These are phyloP conservation scores for Phytophthora rubi DNA, from an alignment of 352 stramenopile species.

Conservation along the genomic window DNA sequence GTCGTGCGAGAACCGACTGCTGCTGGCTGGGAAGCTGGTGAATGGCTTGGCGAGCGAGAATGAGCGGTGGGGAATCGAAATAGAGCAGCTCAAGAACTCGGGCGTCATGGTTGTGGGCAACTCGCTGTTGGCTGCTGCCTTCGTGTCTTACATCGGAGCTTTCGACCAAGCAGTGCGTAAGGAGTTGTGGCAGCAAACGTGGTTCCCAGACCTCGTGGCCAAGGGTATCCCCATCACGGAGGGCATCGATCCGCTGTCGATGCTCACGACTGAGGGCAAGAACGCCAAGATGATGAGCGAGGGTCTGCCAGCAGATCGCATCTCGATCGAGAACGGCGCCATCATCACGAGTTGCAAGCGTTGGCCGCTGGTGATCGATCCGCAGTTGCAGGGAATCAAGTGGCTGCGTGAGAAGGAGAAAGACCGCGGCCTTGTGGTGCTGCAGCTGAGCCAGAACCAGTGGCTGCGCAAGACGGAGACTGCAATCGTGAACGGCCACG, in stretches of 20 bases:
- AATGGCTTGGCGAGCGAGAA: conserved; percentile 97
- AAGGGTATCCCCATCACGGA: conserved; percentile 95
- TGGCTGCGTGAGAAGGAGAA: conserved; percentile 97
- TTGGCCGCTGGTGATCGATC: conserved; percentile 98
- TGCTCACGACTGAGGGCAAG: conserved; percentile 97
- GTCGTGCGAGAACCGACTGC: conserved; percentile 91
- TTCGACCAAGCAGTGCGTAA: conserved; percentile 95
- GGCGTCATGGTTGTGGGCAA: conserved; percentile 96
- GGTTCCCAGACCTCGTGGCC: conserved; percentile 90
- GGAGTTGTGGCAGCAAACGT: conserved; percentile 81
- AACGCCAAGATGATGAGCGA: conserved; percentile 98
- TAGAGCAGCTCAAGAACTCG: conserved; percentile 95
- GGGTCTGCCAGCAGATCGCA: conserved; percentile 96
- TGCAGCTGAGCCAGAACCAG: conserved; percentile 96
- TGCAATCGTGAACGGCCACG: conserved; percentile 95
- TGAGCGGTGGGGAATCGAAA: conserved; percentile 96
- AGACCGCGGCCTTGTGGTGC: conserved; percentile 89
- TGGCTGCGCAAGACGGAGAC: conserved; percentile 95
- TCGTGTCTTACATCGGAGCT: conserved; percentile 98
- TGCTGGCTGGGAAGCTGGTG: conserved; percentile 95
- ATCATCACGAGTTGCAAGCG: conserved; percentile 98
- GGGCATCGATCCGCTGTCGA: conserved; percentile 93
- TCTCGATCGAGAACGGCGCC: conserved; percentile 97
- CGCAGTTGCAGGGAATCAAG: conserved; percentile 98
- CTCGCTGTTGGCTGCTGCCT: conserved; percentile 96